Evolutionary conservation across 176 grass and related monocot species (phyloP), one percentile per base, ranked within the genome.

Genomic region (Themeda triandra): DNA sequence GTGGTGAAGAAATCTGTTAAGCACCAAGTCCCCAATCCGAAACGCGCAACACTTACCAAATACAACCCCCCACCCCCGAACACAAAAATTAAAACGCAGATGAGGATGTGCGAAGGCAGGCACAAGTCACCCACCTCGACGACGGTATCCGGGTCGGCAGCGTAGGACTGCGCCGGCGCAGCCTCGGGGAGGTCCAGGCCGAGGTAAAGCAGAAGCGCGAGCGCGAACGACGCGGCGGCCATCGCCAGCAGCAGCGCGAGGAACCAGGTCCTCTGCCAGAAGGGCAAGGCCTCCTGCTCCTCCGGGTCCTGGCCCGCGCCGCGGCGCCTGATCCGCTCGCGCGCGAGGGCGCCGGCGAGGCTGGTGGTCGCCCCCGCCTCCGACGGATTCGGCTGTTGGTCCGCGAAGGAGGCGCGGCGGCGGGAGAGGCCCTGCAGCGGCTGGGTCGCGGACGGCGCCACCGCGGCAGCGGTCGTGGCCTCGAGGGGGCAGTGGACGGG

Each of bases 261-360:
- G 85, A 95, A 98, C 96, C 93, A 93, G 81, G 91, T 93, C 19
- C 51, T 87, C 85, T 92, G 91, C 93, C 93, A 98, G 86, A 98
- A 98, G 13, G 89, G 89, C 45, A 79, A 15, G 19, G 44, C 46
- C 17, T 45, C 68, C 44, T 63, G 56, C 46, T 66, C 28, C 40
- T 37, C 63, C 30, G 6, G 12, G 30, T 37, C 51, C 30, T 4
- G 12, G 37, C 25, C 31, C 46, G n/a, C 56, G 23, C 80, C 36
- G 41, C 73, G 24, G 36, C 67, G 69, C 80, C 75, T 83, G 63
- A 45, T 69, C 66, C 80, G 80, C 60, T 90, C 84, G 28, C 80
- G 80, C 36, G 60, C 45, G 87, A 85, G 62, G 45, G 68, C 85
- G 42, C 72, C 37, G 62, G 76, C 86, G 67, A 89, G 86, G 80